A percentile compares a stretch with the other conserved stretches of the same genome.
phyloP scores from a whole-genome alignment of 768 basidiomycete genomes.

The Lactifluus hygrophoroides region DNA sequence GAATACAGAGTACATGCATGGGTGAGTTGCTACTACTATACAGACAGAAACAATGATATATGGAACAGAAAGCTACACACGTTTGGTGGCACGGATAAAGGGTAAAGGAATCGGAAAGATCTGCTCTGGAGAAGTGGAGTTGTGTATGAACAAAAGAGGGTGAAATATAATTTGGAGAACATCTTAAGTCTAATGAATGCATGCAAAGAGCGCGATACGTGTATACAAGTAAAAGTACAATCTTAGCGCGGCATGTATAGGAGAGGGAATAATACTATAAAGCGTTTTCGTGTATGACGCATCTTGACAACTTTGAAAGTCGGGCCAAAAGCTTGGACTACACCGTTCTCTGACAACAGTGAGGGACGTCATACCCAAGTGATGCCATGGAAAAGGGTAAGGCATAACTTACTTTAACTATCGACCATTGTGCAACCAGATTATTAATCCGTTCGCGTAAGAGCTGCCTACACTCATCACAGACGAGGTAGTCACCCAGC shows the following conservation, averaged over 20 bases:
- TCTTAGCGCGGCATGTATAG: neutral
- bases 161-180: neutral
- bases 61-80: neutral
- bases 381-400: neutral
- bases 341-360: conserved; percentile 8
- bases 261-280: neutral
- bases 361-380: neutral
- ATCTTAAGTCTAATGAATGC: neutral
- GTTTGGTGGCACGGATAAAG: neutral
- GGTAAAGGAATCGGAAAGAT: too few relatives aligned
- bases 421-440: conserved; percentile 67
- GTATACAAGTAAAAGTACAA: neutral
- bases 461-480: conserved; percentile 56
- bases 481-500: conserved; percentile 57
- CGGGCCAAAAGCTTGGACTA: neutral
- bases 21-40: neutral
- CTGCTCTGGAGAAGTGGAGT: neutral
- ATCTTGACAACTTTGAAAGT: neutral
- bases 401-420: conserved; percentile 50
- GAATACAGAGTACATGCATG: neutral
- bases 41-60: neutral
- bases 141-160: neutral
- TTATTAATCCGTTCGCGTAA: conserved; percentile 60
- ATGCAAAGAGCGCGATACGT: neutral
- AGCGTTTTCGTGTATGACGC: neutral